Evolutionary conservation across 306 rosid species (phyloP), one percentile per base, ranked within the genome.

Genomic region (Dicorynia guianensis): DNA sequence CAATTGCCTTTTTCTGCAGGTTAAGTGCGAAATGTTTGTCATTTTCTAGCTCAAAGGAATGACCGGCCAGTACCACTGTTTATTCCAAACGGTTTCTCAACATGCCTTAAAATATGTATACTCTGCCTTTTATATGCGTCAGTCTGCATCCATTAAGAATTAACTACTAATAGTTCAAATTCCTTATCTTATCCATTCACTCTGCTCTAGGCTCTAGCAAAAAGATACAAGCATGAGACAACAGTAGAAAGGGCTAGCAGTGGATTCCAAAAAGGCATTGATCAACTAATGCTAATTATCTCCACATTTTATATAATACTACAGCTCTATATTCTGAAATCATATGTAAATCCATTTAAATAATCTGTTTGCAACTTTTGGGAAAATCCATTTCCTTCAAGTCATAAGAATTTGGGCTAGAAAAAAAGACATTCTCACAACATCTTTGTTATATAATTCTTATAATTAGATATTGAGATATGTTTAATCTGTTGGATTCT

Each of bases 21-120:
- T 63, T 61, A 46, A 36, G 69, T 69, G 79, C 74, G 75, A 72
- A 76, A 30, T 85, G 80, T 68, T 87, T 87, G 90, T 82, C 88
- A 38, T 52, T 85, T 79, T 75, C 81, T 75, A 68, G 75, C 86
- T 73, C 43, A 46, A 50, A 36, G 74, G 83, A 85, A 83, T 76
- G 77, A 78, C 68, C 74, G 46, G 11, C 80, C 72, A 56, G 68
- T 75, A 76, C 76, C 79, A 50, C 63, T 15, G 79, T 69, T 65
- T 74, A 74, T 74, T 68, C 81, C 64, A 12, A 64, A 52, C 59
- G 36, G 52, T 56, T 42, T 68, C 53, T 25, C 77, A 58, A 72
- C 44, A 70, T 72, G 67, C 35, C 14, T 66, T 25, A 25, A 25
- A 2, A 25, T 25, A 25, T 25, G 2, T 1, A 25, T 25, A 25